Evolutionary conservation across 2,329 filamentous ascomycete genomes (phyloP).

Genomic region (Periconia sp.): DNA sequence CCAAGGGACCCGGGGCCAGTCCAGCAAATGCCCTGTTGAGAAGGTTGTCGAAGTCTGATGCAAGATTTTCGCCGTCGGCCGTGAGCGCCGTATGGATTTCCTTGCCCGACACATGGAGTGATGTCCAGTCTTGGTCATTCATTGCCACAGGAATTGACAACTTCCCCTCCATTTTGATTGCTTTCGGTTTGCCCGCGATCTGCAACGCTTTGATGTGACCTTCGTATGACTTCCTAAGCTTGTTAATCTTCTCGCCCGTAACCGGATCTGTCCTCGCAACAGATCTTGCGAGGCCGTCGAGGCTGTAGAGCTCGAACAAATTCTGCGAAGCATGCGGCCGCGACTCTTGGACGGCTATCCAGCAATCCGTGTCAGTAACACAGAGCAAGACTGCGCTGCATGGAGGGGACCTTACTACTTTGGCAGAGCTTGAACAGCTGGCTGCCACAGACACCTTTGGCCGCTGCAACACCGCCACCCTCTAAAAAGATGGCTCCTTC

Average conservation of each 20-base stretch:
- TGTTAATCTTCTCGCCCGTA: constrained; percentile 70
- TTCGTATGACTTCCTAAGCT: constrained; percentile 64
- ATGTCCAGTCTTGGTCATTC: constrained; percentile 50
- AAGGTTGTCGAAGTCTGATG: constrained; percentile 34
- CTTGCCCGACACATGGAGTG: constrained; percentile 47
- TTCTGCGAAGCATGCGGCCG: constrained; percentile 64
- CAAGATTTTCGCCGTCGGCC: constrained; percentile 32
- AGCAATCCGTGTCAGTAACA: constrained; percentile 36
- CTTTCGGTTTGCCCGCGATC: constrained; percentile 57
- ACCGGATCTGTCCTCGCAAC: constrained; percentile 65
- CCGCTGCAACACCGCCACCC: constrained; percentile 33
- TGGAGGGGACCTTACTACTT: constrained; percentile 40
- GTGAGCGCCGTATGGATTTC: constrained; percentile 43
- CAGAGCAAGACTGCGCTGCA: constrained; percentile 23
- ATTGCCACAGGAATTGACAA: constrained; percentile 44
- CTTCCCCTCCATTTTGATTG: constrained; percentile 47
- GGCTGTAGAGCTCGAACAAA: constrained; percentile 64
- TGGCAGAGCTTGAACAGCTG: constrained; percentile 44
- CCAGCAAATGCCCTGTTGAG: constrained; percentile 49
- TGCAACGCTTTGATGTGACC: constrained; percentile 58
- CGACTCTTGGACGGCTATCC: constrained; percentile 49
- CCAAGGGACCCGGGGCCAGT: constrained; percentile 52
- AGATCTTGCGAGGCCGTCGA: constrained; percentile 62
- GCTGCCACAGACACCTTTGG: constrained; percentile 35
- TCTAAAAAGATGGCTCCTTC: constrained; percentile 28